A percentile compares a stretch with the other conserved stretches of the same genome.
Evolutionary conservation across 176 grass and related monocot species (phyloP).

Genomic region (Musa troglodytarum): DNA sequence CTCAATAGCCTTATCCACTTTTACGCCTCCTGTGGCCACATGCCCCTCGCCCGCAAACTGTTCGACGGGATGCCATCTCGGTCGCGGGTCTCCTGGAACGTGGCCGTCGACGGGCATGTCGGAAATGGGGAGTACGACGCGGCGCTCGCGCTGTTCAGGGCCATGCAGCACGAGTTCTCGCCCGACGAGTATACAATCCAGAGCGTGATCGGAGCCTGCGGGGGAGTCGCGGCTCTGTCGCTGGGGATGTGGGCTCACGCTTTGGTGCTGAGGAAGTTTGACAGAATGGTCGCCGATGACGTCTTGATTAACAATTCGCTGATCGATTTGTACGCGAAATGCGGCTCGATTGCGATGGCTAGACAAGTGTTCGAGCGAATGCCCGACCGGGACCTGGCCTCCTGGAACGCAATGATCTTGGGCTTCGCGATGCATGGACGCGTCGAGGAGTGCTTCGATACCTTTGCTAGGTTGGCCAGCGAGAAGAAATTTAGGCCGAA

Average conservation of each 20-base stretch:
- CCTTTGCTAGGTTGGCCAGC: constrained; percentile 38
- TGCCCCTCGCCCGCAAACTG: constrained; percentile 25
- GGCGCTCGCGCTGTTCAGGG: constrained; percentile 46
- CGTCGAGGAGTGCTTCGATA: constrained; percentile 36
- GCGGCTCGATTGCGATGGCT: constrained; percentile 46
- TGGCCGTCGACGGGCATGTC: constrained; percentile 49
- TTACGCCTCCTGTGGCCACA: constrained; percentile 65
- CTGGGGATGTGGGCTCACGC: constrained; percentile 72
- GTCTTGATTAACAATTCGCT: constrained; percentile 84
- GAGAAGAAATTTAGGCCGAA: constrained; percentile 34
- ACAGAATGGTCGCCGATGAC: constrained; percentile 31
- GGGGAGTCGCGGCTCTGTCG: constrained; percentile 41
- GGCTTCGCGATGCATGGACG: constrained; percentile 60
- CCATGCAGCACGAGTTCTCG: constrained; percentile 47
- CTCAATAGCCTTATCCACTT: constrained; percentile 80
- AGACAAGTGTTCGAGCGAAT: constrained; percentile 73
- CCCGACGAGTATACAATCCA: constrained; percentile 74
- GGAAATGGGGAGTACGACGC: constrained; percentile 56
- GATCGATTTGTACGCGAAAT: constrained; percentile 64
- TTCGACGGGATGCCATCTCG: constrained; percentile 43
- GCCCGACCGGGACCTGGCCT: constrained; percentile 43
- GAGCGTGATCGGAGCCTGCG: constrained; percentile 69
- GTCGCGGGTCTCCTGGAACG: constrained; percentile 86
- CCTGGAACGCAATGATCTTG: constrained; percentile 81
- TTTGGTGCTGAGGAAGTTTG: constrained; percentile 39